phyloP scores from a whole-genome alignment of 2,329 filamentous ascomycete species.

The Claviceps arundinis region DNA sequence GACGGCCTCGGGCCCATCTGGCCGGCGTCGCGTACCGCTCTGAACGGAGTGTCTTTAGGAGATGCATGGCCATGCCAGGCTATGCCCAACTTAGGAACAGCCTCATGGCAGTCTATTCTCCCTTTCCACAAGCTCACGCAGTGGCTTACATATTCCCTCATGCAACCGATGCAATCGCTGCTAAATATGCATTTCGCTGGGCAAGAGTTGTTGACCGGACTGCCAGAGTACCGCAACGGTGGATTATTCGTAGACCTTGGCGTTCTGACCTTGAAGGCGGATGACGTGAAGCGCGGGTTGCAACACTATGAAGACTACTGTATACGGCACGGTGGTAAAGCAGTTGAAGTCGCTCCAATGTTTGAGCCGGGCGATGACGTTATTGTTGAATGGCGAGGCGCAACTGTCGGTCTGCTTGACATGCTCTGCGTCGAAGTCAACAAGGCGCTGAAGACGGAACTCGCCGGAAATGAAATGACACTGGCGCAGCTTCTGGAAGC shows the following conservation, averaged over 20 bases:
- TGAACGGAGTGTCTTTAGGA: conserved; percentile 77
- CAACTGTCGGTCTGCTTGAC: conserved; percentile 48
- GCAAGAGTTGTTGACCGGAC: conserved; percentile 67
- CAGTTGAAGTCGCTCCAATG: conserved; percentile 40
- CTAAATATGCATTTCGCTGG: conserved; percentile 72
- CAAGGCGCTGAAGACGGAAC: conserved; percentile 48
- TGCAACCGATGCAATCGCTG: conserved; percentile 77
- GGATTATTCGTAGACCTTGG: conserved; percentile 78
- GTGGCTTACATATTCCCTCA: conserved; percentile 88
- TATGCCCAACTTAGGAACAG: conserved; percentile 50
- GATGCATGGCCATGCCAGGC: conserved; percentile 87
- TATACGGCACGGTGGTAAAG: conserved; percentile 53
- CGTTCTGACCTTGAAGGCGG: conserved; percentile 60
- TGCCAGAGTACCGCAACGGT: conserved; percentile 88
- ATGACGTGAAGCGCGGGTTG: conserved; percentile 58
- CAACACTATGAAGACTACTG: conserved; percentile 51
- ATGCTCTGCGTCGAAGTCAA: conserved; percentile 37
- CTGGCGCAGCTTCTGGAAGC: conserved; percentile 87
- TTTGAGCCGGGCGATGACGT: conserved; percentile 48
- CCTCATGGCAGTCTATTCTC: conserved; percentile 62
- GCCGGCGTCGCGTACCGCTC: conserved; percentile 72
- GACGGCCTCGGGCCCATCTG: conserved; percentile 77
- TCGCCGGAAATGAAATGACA: conserved; percentile 59
- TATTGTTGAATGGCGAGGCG: conserved; percentile 52
- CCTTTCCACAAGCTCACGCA: conserved; percentile 92